Percentiles rank a stretch among this genome's conserved stretches.
Evolutionary conservation across 208 protist genomes (phyloP).

Genomic region (Leishmania major): DNA sequence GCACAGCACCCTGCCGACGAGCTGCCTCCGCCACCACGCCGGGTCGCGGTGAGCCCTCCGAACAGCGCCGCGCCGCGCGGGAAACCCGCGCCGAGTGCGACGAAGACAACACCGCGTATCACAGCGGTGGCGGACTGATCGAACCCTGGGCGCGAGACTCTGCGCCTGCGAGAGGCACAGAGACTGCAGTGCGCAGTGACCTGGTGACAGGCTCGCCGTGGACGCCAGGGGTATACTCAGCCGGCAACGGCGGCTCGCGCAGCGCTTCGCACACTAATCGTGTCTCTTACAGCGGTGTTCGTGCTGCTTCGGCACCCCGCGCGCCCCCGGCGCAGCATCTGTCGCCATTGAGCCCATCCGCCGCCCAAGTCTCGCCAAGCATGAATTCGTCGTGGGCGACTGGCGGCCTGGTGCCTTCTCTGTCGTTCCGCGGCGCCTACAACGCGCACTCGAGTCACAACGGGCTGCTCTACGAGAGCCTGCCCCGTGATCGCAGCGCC

Average conservation of each 20-base stretch:
- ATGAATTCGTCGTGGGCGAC: not conserved
- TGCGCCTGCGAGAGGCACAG: not conserved
- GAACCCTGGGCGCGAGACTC: no score
- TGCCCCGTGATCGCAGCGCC: not conserved
- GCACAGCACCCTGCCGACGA: not conserved
- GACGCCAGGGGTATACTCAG: not conserved
- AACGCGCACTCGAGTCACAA: not conserved
- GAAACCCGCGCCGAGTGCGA: not conserved
- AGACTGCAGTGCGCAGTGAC: not conserved
- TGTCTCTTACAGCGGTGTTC: not conserved
- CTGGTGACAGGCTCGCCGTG: not conserved
- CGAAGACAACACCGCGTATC: not conserved
- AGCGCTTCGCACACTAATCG: not conserved
- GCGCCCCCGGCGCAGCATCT: no score
- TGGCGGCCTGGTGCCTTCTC: not conserved
- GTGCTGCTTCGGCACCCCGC: slow-evolving; percentile 3
- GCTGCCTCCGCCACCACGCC: slow-evolving; percentile 1
- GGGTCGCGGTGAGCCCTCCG: not conserved
- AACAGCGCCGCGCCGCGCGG: not conserved
- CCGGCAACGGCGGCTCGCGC: not conserved
- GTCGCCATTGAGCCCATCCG: not conserved
- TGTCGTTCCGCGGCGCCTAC: not conserved
- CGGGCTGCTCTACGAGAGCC: slow-evolving; percentile 8
- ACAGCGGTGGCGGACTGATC: not conserved
- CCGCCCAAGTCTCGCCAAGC: not conserved